phyloP scores from a whole-genome alignment of 306 rosid species.

The Delonix regia region DNA sequence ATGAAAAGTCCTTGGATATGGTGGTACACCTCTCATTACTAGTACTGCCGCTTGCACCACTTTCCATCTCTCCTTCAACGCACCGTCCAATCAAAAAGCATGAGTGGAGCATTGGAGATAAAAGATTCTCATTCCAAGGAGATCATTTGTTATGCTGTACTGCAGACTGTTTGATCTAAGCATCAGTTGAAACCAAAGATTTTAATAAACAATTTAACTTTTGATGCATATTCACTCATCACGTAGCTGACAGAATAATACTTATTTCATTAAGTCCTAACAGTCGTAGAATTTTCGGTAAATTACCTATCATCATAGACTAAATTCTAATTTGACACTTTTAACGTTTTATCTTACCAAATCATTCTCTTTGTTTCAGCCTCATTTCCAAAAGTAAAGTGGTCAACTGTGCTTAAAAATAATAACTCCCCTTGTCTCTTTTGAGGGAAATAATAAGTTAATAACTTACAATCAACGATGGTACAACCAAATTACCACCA shows the following conservation, averaged over 20 bases:
- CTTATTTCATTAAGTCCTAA: conserved; percentile 21
- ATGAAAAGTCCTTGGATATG: conserved; percentile 52
- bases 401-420: not conserved
- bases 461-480: not conserved
- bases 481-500: not conserved
- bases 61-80: conserved; percentile 61
- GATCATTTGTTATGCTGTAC: conserved; percentile 30
- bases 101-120: conserved; percentile 30
- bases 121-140: conserved; percentile 21
- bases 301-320: conserved; percentile 19
- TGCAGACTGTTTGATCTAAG: conserved; percentile 32
- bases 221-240: conserved; percentile 21
- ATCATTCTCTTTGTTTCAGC: conserved; percentile 10
- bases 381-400: not conserved
- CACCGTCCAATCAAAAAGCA: conserved; percentile 32
- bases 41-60: conserved; percentile 39
- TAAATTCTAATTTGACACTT: conserved; percentile 9
- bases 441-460: not conserved
- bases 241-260: conserved; percentile 25
- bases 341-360: not conserved
- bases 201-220: conserved; percentile 17
- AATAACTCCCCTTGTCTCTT: not conserved
- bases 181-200: conserved; percentile 29
- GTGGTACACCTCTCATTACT: conserved; percentile 37
- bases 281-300: conserved; percentile 14